Percentiles rank a stretch among this genome's conserved stretches.
Evolutionary conservation across 352 stramenopile genomes (phyloP).

Genomic region (Phytophthora constricta): DNA sequence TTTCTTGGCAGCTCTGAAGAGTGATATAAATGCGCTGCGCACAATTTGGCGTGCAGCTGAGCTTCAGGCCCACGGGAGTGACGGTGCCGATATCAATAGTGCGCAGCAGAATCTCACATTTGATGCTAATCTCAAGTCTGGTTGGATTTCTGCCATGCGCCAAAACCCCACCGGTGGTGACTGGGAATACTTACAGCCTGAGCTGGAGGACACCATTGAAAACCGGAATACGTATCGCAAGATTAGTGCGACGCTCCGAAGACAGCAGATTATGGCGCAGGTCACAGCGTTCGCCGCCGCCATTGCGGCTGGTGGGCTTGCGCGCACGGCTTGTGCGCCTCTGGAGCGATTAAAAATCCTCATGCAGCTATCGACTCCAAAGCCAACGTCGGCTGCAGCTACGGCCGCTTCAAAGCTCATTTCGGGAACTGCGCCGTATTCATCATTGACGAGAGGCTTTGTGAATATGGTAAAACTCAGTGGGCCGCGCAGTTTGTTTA

Average conservation of each 20-base stretch:
- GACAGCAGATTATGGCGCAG: conserved; percentile 42
- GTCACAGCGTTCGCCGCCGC: conserved; percentile 63
- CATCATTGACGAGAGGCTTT: conserved; percentile 54
- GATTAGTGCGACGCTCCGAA: conserved; percentile 30
- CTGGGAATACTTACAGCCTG: conserved; percentile 56
- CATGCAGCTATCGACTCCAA: conserved; percentile 62
- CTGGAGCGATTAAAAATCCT: conserved; percentile 87
- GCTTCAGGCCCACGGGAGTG: conserved; percentile 53
- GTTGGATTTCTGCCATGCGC: conserved; percentile 77
- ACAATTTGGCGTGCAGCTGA: conserved; percentile 75
- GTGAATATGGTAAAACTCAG: conserved; percentile 76
- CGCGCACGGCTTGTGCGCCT: conserved; percentile 71
- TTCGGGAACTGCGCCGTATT: conserved; percentile 41
- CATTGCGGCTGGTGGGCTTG: conserved; percentile 67
- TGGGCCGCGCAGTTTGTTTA: conserved; percentile 70
- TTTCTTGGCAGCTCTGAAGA: conserved; percentile 55
- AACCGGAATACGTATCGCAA: conserved; percentile 25
- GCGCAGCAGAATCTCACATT: conserved; percentile 62
- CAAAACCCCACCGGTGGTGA: conserved; percentile 72
- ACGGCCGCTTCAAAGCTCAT: conserved; percentile 10
- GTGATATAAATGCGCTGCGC: conserved; percentile 60
- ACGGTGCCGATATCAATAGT: conserved; percentile 30
- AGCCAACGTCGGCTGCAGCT: conserved; percentile 23
- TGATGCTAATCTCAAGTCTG: conserved; percentile 73
- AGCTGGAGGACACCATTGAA: conserved; percentile 31